These are phyloP conservation scores for Gautieria morchelliformis DNA, from an alignment of 768 basidiomycete species.

Conservation along the genomic window DNA sequence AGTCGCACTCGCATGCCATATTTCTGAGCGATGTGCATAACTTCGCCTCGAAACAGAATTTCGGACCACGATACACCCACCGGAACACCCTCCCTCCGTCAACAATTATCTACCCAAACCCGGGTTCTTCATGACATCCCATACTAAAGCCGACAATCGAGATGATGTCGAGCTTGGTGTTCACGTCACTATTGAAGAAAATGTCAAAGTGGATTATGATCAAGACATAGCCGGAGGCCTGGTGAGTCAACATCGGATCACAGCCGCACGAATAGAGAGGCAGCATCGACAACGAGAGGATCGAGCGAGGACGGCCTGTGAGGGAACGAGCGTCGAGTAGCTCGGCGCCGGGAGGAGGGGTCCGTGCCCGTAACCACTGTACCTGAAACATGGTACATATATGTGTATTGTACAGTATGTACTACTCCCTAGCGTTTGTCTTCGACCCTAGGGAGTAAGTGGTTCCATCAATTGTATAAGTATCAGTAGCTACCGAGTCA, in stretches of 20 bases:
- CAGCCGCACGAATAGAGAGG: neutral
- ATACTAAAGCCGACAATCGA: neutral
- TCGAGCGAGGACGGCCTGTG: neutral
- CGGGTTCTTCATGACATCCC: neutral
- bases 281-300: neutral
- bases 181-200: neutral
- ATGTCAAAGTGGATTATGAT: neutral
- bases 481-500: too few relatives aligned
- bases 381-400: too few relatives aligned
- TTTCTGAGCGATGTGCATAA: too few relatives aligned
- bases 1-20: too few relatives aligned
- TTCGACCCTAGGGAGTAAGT: too few relatives aligned
- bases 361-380: too few relatives aligned
- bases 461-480: too few relatives aligned
- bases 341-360: too few relatives aligned
- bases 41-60: neutral
- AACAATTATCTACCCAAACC: neutral
- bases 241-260: neutral
- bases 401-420: too few relatives aligned
- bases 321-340: too few relatives aligned
- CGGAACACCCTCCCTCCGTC: neutral
- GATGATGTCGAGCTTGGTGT: neutral
- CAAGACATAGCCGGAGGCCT: neutral
- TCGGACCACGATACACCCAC: neutral
- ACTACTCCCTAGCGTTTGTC: too few relatives aligned